These are phyloP conservation scores for Corynespora cassiicola DNA, from an alignment of 2,329 filamentous ascomycete species.

Conservation along the genomic window DNA sequence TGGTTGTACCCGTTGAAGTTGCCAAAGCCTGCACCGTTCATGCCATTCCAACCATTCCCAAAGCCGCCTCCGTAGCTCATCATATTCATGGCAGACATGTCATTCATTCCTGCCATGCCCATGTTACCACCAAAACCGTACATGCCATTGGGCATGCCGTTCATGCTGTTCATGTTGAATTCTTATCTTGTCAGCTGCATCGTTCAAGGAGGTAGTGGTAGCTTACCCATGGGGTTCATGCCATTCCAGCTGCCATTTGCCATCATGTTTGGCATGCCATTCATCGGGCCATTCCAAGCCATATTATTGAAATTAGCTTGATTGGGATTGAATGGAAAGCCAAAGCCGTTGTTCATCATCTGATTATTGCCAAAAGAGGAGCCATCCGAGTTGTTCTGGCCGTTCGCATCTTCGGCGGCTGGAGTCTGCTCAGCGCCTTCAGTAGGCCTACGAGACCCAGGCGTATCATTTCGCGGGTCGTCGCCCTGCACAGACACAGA, in stretches of 20 bases:
- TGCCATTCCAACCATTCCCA: constrained; percentile 72
- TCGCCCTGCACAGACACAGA: too few species aligned
- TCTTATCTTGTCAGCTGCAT: constrained; percentile 27
- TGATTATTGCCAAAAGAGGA: constrained; percentile 26
- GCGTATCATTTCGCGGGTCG: too few species aligned
- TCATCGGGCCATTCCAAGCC: constrained; percentile 61
- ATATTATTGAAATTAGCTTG: constrained; percentile 60
- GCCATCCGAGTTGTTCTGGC: constrained; percentile 23
- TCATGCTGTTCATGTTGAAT: constrained; percentile 72
- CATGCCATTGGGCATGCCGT: constrained; percentile 79
- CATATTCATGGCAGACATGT: constrained; percentile 70
- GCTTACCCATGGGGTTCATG: constrained; percentile 81
- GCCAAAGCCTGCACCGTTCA: constrained; percentile 73
- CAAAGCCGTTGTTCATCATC: constrained; percentile 40
- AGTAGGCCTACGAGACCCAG: too few species aligned
- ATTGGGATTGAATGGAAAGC: constrained; percentile 51
- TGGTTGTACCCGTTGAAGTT: constrained; percentile 56
- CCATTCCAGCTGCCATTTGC: constrained; percentile 71
- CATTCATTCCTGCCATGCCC: constrained; percentile 78
- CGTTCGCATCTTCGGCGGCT: constrained; percentile 20
- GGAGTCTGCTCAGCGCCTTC: constrained; percentile 23
- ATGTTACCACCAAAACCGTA: constrained; percentile 73
- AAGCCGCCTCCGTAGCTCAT: constrained; percentile 71
- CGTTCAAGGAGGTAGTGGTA: constrained; percentile 13
- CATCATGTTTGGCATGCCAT: constrained; percentile 52